A percentile compares a stretch with the other conserved stretches of the same genome.
phyloP scores from a whole-genome alignment of 2,329 filamentous ascomycete species.

The Lojkania enalia region DNA sequence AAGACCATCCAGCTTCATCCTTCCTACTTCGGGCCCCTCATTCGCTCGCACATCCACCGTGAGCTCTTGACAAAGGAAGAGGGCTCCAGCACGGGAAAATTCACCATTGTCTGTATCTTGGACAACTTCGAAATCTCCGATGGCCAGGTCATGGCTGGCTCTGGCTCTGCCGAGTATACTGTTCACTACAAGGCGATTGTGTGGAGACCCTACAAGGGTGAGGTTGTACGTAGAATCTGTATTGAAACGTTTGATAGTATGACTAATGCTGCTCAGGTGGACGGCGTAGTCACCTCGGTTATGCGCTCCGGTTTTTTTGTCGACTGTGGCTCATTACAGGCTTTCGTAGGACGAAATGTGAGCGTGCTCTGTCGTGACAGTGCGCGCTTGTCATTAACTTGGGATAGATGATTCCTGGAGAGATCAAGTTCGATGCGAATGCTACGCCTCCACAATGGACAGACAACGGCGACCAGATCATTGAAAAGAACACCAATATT shows the following conservation, averaged over 20 bases:
- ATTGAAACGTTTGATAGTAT: not conserved
- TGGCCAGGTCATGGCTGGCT: constrained; percentile 87
- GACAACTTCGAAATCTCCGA: constrained; percentile 94
- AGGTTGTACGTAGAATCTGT: constrained; percentile 75
- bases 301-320: constrained; percentile 92
- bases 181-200: constrained; percentile 95
- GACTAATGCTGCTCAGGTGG: constrained; percentile 65
- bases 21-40: constrained; percentile 93
- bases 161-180: constrained; percentile 89
- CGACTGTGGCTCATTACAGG: constrained; percentile 74
- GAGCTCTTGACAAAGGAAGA: constrained; percentile 92
- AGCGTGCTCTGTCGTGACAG: constrained; percentile 38
- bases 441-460: constrained; percentile 96
- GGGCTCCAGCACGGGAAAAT: constrained; percentile 91
- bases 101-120: constrained; percentile 98
- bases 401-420: constrained; percentile 78
- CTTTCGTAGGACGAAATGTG: constrained; percentile 84
- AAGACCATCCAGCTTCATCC: constrained; percentile 93
- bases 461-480: constrained; percentile 89
- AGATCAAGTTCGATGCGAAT: constrained; percentile 93
- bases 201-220: constrained; percentile 96
- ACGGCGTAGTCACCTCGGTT: constrained; percentile 89
- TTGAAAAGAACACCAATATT: constrained; percentile 91
- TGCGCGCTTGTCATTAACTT: constrained; percentile 25
- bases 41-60: constrained; percentile 86